Evolutionary conservation across 192 early-diverging fungal genomes (phyloP).

Genomic region (Mortierella antarctica): DNA sequence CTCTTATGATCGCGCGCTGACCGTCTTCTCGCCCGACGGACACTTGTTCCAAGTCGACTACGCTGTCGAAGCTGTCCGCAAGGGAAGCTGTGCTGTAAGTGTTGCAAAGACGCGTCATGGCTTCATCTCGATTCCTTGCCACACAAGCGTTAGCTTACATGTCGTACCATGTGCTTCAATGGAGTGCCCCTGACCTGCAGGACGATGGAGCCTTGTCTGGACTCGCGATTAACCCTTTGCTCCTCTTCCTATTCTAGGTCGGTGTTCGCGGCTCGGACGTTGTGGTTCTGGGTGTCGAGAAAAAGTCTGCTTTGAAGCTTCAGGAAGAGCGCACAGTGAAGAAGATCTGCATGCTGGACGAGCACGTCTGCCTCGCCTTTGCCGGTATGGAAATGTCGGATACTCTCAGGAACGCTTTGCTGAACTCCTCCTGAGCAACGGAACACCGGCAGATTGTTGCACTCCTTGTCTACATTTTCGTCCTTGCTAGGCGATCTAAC

Average conservation of each 20-base stretch:
- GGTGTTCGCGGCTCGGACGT: slow-evolving; percentile 92
- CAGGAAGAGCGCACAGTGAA: slow-evolving; percentile 97
- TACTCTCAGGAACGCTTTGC: no score
- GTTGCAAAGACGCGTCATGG: slow-evolving; percentile 12
- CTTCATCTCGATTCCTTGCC: background rate
- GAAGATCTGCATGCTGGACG: slow-evolving; percentile 97
- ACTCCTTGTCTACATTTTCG: slow-evolving; percentile 29
- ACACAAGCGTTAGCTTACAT: background rate
- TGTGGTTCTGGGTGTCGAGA: slow-evolving; percentile 96
- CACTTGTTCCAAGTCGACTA: slow-evolving; percentile 99
- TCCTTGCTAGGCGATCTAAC: background rate
- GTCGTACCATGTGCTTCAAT: background rate
- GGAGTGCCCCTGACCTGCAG: background rate
- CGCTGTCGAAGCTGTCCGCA: slow-evolving; percentile 96
- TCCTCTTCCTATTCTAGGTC: slow-evolving; percentile 70
- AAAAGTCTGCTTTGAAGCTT: slow-evolving; percentile 94
- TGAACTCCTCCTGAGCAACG: no score
- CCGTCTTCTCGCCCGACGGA: slow-evolving; percentile 98
- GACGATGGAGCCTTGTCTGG: background rate
- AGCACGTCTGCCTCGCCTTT: slow-evolving; percentile 96
- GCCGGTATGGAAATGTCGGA: slow-evolving; percentile 69
- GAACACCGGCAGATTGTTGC: background rate
- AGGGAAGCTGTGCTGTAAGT: slow-evolving; percentile 97
- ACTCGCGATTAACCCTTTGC: background rate
- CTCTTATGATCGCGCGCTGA: slow-evolving; percentile 78